Evolutionary conservation across 192 early-diverging fungal species (phyloP).

Genomic region (Anaeromyces robustus): DNA sequence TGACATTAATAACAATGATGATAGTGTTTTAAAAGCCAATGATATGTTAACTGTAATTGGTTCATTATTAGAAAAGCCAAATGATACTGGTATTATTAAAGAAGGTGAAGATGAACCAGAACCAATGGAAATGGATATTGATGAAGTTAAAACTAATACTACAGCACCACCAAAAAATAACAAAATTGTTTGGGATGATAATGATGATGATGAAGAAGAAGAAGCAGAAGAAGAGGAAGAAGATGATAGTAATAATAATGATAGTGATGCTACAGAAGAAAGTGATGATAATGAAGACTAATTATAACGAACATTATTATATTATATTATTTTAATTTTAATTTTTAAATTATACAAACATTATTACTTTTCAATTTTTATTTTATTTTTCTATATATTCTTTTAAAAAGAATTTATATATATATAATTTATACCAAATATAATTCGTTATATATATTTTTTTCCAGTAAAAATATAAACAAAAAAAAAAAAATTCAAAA

Average conservation of each 20-base stretch:
- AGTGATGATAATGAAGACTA: not conserved
- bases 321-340: too few species aligned
- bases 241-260: not conserved
- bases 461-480: too few species aligned
- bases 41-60: not conserved
- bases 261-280: not conserved
- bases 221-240: not conserved
- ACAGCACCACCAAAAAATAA: not conserved
- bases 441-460: too few species aligned
- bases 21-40: not conserved
- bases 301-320: not conserved
- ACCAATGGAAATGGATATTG: not conserved
- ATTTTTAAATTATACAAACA: too few species aligned
- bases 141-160: not conserved
- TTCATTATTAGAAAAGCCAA: not conserved
- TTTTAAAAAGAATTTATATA: too few species aligned
- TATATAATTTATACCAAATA: too few species aligned
- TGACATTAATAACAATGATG: not conserved
- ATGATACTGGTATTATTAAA: not conserved
- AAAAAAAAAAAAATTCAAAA: too few species aligned
- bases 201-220: not conserved
- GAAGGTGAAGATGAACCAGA: not conserved
- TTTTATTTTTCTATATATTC: too few species aligned
- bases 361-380: too few species aligned
- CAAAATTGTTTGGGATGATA: not conserved